Base-by-base conservation (phyloP, 108 stramenopile species). In the Licmophora abbreviata region DNA sequence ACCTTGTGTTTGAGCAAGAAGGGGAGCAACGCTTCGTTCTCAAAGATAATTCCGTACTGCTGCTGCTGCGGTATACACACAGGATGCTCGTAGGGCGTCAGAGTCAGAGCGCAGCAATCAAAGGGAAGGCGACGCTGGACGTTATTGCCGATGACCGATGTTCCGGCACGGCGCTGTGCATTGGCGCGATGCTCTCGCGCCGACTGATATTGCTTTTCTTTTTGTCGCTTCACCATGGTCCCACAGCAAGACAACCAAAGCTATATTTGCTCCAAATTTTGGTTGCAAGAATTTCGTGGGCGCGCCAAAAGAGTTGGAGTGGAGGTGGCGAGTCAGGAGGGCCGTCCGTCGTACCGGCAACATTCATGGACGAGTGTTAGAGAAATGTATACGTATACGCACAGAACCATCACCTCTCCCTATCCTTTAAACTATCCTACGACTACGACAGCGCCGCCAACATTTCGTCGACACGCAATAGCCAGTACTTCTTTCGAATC, bases 41-140 rank as follows among this genome's bases (percentile, higher is more conserved):
- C 96, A 71, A 97, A 97, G 14, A 99, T 45, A 20, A 96, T 73
- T 5, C 96, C 97, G n/a, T n/a, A n/a, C n/a, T n/a, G n/a, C n/a
- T n/a, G n/a, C n/a, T n/a, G n/a, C 24, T 84, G 59, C 7, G 61
- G 20, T 44, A 74, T 70, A 61, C 88, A 84, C 10, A 74, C 73
- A 23, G 88, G 90, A 23, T 75, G 57, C 44, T 55, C 34, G 70
- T 69, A 97, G 18, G 95, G 93, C 8, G 63, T 72, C 44, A 97
- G 65, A 20, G 85, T 86, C 33, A 99, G 74, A 6, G 97, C 97
- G 58, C 97, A 99, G 70, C 92, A 94, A 63, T 92, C 73, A 58
- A 99, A 99, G 29, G 95, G 92, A 14, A 99, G 61, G 0, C 81
- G 68, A 5, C 78, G 77, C 22, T 63, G 61, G 1, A 70, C 55